These are phyloP conservation scores for Suhomyces kilbournensis DNA, from an alignment of 805 yeast species.

Conservation along the genomic window DNA sequence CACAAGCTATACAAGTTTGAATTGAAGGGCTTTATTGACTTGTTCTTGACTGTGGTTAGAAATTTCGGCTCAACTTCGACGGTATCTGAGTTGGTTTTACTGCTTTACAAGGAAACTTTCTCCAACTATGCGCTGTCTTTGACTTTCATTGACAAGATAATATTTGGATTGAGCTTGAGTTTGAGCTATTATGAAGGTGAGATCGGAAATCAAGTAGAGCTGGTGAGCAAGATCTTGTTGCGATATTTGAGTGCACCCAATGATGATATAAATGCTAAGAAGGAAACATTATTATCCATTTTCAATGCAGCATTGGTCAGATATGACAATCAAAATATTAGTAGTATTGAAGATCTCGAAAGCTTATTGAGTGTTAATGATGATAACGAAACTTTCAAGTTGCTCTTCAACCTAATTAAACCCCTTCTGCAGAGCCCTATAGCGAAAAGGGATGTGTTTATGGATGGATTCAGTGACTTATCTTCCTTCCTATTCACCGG, in stretches of 20 bases:
- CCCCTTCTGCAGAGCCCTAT: neutral
- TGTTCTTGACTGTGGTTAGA: constrained; percentile 15
- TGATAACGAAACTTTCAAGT: constrained; percentile 16
- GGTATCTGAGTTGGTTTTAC: constrained; percentile 26
- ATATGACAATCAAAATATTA: constrained; percentile 2
- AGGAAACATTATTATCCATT: neutral
- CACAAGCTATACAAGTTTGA: constrained; percentile 61
- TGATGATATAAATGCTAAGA: neutral
- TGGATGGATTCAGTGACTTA: constrained; percentile 16
- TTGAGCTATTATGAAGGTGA: constrained; percentile 22
- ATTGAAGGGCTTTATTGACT: constrained; percentile 28
- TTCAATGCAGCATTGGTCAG: constrained; percentile 9
- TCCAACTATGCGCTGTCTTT: constrained; percentile 47
- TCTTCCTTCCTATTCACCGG: constrained; percentile 26
- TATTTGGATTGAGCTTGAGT: constrained; percentile 42
- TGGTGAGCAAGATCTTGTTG: neutral
- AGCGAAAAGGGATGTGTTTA: constrained; percentile 8
- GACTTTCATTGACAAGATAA: constrained; percentile 40
- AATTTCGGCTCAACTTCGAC: constrained; percentile 13
- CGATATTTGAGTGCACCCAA: neutral
- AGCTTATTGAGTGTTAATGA: constrained; percentile 9
- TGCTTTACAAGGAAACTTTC: constrained; percentile 48
- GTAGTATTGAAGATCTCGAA: constrained; percentile 4
- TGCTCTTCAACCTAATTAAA: constrained; percentile 12
- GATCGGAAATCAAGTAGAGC: constrained; percentile 20